These are phyloP conservation scores for Euphorbia tirucalli DNA, from an alignment of 345 rosid genomes.

Conservation along the genomic window DNA sequence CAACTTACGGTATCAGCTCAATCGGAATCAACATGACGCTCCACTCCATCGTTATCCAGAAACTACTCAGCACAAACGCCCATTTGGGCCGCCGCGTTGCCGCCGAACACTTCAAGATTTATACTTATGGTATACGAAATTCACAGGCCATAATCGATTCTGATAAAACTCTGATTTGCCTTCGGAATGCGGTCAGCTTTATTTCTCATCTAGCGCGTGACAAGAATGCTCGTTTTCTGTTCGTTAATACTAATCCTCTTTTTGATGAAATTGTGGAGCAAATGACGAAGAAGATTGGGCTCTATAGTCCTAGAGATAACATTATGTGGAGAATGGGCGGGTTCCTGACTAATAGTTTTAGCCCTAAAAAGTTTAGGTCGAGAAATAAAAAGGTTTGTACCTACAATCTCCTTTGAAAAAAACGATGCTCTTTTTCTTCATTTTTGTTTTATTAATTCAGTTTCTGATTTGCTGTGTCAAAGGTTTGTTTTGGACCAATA, in stretches of 20 bases:
- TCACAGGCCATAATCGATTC: slow-evolving; percentile 66
- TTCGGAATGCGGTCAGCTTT: slow-evolving; percentile 81
- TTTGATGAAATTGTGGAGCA: slow-evolving; percentile 81
- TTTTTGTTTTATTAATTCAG: not conserved
- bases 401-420: not conserved
- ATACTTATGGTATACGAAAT: slow-evolving; percentile 70
- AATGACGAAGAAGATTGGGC: slow-evolving; percentile 68
- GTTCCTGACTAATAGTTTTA: slow-evolving; percentile 75
- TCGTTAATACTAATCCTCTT: slow-evolving; percentile 89
- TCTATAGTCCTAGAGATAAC: slow-evolving; percentile 55
- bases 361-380: slow-evolving; percentile 90
- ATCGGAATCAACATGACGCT: slow-evolving; percentile 53
- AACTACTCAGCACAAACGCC: slow-evolving; percentile 75
- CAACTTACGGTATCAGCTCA: not conserved
- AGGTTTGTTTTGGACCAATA: slow-evolving; percentile 76
- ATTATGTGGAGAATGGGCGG: slow-evolving; percentile 81
- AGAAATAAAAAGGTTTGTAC: slow-evolving; percentile 60
- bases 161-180: slow-evolving; percentile 84
- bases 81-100: slow-evolving; percentile 79
- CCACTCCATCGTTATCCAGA: slow-evolving; percentile 82
- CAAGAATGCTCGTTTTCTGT: slow-evolving; percentile 57
- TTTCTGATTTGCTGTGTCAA: not conserved
- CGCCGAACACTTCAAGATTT: slow-evolving; percentile 80
- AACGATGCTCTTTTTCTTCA: not conserved
- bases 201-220: slow-evolving; percentile 59